Conservation (phyloP, 2,329 filamentous ascomycete species). For the Alternaria rosae region DNA sequence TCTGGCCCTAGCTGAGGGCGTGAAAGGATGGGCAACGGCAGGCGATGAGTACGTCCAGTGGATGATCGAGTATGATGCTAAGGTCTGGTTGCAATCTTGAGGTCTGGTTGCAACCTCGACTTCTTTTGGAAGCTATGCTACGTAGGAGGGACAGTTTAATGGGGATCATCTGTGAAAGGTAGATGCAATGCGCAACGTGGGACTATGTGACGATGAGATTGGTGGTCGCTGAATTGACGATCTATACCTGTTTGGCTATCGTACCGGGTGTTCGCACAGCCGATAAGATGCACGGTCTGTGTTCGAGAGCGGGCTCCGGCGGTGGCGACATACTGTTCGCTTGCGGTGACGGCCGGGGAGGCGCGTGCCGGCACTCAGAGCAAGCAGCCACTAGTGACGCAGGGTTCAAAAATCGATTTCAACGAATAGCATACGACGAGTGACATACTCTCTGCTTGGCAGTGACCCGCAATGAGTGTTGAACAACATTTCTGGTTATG, state of each 20-base stretch:
- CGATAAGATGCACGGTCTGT: too few species aligned
- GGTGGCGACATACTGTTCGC: too few species aligned
- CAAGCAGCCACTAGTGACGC: conserved; percentile 4
- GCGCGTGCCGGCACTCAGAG: neutral
- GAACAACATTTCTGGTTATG: too few species aligned
- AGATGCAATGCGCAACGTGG: neutral
- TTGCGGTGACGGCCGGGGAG: neutral
- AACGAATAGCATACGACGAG: conserved; percentile 1
- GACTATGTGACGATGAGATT: neutral
- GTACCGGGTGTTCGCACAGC: neutral
- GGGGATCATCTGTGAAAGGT: neutral
- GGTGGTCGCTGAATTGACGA: neutral
- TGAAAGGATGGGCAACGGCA: conserved; percentile 62
- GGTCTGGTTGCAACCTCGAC: neutral
- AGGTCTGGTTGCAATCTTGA: neutral
- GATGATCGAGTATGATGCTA: conserved; percentile 60
- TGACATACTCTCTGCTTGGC: conserved; percentile 10
- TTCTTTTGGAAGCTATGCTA: neutral
- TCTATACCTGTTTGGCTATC: neutral
- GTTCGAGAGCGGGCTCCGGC: too few species aligned
- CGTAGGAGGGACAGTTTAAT: neutral
- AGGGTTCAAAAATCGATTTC: neutral
- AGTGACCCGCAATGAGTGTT: neutral
- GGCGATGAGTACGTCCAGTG: conserved; percentile 57
- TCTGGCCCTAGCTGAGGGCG: conserved; percentile 59